Evolutionary conservation across 129 eudicot genomes (phyloP).

Genomic region (Calendula officinalis): DNA sequence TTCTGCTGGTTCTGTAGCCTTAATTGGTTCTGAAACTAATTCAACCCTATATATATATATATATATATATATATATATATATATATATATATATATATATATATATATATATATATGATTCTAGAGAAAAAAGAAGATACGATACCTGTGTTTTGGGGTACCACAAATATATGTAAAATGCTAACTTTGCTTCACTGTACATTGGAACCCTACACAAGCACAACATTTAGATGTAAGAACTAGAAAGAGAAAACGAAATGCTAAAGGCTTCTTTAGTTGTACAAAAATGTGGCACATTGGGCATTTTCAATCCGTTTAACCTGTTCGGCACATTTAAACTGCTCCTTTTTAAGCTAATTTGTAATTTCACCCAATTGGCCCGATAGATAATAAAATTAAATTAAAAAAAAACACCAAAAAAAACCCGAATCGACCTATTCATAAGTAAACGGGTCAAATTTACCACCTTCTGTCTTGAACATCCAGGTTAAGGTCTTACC

Average conservation of each 20-base stretch:
- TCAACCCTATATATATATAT: no score
- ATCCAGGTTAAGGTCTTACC: conserved; percentile 44
- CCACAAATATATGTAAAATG: conserved; percentile 88
- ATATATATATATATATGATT: not conserved
- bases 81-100: no score
- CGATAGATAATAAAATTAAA: not conserved
- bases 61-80: no score
- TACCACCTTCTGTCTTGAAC: not conserved
- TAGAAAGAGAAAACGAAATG: not conserved
- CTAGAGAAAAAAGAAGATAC: not conserved
- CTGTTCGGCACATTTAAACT: no score
- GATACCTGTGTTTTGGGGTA: conserved; percentile 83
- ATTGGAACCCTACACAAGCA: conserved; percentile 79
- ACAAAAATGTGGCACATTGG: not conserved
- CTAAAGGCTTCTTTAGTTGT: not conserved
- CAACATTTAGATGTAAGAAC: not conserved
- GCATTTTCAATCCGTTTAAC: no score
- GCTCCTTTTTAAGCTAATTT: not conserved
- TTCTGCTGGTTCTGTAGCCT: no score
- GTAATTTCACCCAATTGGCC: not conserved
- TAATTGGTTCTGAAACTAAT: no score
- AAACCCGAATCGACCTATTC: not conserved
- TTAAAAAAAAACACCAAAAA: no score
- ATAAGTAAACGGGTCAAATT: not conserved
- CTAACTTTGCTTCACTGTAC: conserved; percentile 97